A percentile compares a stretch with the other conserved stretches of the same genome.
Conservation (phyloP, 192 early-diverging fungal genomes). For the Rhizoclosmatium sp. region DNA sequence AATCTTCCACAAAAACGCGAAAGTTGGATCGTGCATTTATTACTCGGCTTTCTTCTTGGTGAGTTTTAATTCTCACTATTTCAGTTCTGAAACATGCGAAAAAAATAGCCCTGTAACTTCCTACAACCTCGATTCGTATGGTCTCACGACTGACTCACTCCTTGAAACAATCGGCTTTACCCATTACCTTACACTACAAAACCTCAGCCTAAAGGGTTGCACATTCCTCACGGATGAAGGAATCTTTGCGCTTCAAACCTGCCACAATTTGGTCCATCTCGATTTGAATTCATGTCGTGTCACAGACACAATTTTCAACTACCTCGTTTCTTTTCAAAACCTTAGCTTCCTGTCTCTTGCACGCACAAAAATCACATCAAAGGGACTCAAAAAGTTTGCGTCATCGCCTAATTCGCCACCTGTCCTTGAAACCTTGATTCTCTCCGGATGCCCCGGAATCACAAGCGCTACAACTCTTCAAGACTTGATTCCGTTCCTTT, state of each 20-base stretch:
- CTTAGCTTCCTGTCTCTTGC: slow-evolving; percentile 45
- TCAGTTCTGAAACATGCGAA: not conserved
- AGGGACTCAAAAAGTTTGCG: slow-evolving; percentile 48
- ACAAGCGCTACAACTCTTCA: slow-evolving; percentile 1
- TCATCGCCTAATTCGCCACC: not conserved
- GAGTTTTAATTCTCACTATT: not conserved
- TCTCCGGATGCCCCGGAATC: slow-evolving; percentile 29
- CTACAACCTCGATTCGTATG: slow-evolving; percentile 35
- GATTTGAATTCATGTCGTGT: slow-evolving; percentile 10
- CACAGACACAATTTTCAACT: slow-evolving; percentile 19
- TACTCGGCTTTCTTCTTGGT: slow-evolving; percentile 29
- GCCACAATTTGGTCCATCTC: slow-evolving; percentile 12
- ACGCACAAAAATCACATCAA: slow-evolving; percentile 62
- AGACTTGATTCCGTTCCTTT: not conserved
- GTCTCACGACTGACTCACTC: slow-evolving; percentile 42
- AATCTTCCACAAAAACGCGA: not conserved
- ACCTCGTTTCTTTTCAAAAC: slow-evolving; percentile 29
- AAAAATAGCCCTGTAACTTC: slow-evolving; percentile 5
- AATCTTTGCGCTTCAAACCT: slow-evolving; percentile 20
- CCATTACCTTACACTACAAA: slow-evolving; percentile 18
- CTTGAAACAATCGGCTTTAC: slow-evolving; percentile 27
- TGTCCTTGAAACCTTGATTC: slow-evolving; percentile 10
- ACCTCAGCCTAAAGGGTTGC: slow-evolving; percentile 21
- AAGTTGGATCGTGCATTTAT: slow-evolving; percentile 31
- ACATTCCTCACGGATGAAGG: slow-evolving; percentile 38